Percentiles rank a stretch among this genome's conserved stretches.
Conservation (phyloP, 192 early-diverging fungal species). For the Entomortierella lignicola region DNA sequence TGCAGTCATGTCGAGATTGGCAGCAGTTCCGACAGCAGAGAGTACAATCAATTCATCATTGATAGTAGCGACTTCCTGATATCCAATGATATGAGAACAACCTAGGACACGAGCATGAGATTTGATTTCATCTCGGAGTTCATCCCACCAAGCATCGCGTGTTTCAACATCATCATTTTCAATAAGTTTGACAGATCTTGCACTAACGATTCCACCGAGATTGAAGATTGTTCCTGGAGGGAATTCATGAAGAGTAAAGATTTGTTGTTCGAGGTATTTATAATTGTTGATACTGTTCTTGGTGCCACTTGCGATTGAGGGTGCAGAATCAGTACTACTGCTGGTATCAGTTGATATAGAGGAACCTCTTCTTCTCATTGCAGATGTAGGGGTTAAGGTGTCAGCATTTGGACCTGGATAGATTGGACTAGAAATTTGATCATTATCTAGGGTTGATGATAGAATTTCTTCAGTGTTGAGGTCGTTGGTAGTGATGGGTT, state of each 20-base stretch:
- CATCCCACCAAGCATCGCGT: conserved; percentile 58
- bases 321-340: conserved; percentile 46
- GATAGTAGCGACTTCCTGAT: conserved; percentile 73
- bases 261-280: conserved; percentile 55
- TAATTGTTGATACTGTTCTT: conserved; percentile 54
- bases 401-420: conserved; percentile 7
- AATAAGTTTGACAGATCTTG: conserved; percentile 55
- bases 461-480: conserved; percentile 40
- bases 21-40: conserved; percentile 81
- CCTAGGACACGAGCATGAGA: conserved; percentile 73
- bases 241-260: conserved; percentile 52
- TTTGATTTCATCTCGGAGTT: conserved; percentile 85
- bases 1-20: conserved; percentile 68
- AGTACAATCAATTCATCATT: conserved; percentile 74
- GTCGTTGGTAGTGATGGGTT: conserved; percentile 21
- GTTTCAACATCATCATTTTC: conserved; percentile 55
- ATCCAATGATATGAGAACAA: conserved; percentile 81
- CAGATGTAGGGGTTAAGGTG: background rate
- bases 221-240: conserved; percentile 56
- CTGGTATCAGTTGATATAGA: conserved; percentile 25
- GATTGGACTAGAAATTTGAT: conserved; percentile 13
- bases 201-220: conserved; percentile 51
- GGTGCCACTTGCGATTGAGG: conserved; percentile 45
- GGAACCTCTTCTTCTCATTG: conserved; percentile 20
- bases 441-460: conserved; percentile 16